phyloP scores from a whole-genome alignment of 345 rosid genomes.

The Heritiera littoralis region DNA sequence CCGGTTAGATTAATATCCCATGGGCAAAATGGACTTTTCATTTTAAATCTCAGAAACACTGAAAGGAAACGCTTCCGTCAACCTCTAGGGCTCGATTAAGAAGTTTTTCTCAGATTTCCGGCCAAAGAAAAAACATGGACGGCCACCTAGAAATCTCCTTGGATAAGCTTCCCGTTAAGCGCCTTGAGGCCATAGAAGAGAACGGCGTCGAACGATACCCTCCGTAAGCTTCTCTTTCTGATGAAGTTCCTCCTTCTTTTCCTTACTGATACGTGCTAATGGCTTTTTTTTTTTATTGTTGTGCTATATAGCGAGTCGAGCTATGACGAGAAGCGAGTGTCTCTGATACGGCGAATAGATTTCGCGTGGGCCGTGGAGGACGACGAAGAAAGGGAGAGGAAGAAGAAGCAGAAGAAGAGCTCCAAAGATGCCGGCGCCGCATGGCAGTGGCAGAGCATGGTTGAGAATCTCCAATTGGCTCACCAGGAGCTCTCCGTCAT shows the following conservation, averaged over 20 bases:
- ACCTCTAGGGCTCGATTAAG: constrained; percentile 9
- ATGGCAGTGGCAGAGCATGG: constrained; percentile 87
- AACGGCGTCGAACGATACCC: constrained; percentile 81
- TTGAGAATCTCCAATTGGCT: constrained; percentile 87
- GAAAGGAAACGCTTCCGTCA: not conserved
- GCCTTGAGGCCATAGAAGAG: constrained; percentile 79
- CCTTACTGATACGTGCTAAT: not conserved
- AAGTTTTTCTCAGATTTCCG: not conserved
- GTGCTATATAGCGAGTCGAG: constrained; percentile 54
- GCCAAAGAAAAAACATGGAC: constrained; percentile 46
- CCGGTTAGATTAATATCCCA: no score
- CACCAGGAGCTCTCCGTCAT: constrained; percentile 90
- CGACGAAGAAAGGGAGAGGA: constrained; percentile 54
- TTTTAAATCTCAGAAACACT: not conserved
- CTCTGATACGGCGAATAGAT: constrained; percentile 73
- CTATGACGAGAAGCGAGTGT: constrained; percentile 79
- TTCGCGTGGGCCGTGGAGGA: constrained; percentile 93
- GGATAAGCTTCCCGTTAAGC: constrained; percentile 81
- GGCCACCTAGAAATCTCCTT: constrained; percentile 66
- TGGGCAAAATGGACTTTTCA: not conserved
- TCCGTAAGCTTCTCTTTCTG: constrained; percentile 41
- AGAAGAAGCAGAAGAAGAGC: constrained; percentile 57
- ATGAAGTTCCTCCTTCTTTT: not conserved
- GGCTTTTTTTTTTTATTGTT: not conserved
- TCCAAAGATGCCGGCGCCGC: constrained; percentile 58